Conservation (phyloP, 768 basidiomycete genomes). For the Coprinellus micaceus region DNA sequence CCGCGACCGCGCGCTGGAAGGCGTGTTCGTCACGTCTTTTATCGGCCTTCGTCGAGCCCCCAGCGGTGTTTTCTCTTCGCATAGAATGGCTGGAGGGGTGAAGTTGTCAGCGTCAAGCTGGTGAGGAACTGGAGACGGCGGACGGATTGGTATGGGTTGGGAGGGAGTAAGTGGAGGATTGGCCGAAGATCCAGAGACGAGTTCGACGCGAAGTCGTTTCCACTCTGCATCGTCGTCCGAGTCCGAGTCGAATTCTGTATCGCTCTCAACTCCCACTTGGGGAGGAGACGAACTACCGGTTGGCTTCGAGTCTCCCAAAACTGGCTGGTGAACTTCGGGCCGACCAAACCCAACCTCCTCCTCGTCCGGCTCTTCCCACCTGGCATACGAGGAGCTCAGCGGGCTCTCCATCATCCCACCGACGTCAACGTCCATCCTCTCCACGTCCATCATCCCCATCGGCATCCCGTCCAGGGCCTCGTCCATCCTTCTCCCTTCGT, state of each 20-base stretch:
- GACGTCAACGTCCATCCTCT: neutral
- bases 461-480: neutral
- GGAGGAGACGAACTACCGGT: no score
- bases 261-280: neutral
- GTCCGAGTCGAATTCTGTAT: neutral
- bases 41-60: neutral
- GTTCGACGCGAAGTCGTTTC: neutral
- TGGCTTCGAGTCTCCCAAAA: no score
- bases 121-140: neutral
- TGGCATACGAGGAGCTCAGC: neutral
- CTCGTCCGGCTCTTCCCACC: neutral
- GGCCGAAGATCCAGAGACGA: neutral
- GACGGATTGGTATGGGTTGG: neutral
- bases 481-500: neutral
- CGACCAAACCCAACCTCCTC: neutral
- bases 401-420: neutral
- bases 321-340: no score
- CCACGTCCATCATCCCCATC: neutral
- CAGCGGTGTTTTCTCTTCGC: no score
- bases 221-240: neutral
- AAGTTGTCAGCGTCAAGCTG: neutral
- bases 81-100: no score
- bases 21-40: neutral
- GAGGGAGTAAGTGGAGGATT: neutral
- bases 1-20: neutral